Percentiles rank a stretch among this genome's conserved stretches.
phyloP scores from a whole-genome alignment of 1,284 basidiomycete genomes.

The Microbotryum silenes-acaulis region DNA sequence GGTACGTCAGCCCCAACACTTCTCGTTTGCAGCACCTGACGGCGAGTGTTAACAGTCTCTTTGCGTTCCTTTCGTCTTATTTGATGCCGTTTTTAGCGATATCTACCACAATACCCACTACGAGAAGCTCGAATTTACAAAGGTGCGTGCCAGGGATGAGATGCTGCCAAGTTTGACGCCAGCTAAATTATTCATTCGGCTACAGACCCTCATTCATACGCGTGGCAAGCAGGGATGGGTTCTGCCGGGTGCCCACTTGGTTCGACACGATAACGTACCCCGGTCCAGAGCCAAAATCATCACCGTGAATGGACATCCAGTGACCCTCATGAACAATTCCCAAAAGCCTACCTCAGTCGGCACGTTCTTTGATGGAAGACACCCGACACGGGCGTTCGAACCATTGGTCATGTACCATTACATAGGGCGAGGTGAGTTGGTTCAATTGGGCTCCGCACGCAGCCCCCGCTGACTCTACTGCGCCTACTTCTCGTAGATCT shows the following conservation, averaged over 20 bases:
- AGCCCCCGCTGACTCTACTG: background rate
- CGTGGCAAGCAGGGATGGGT: background rate
- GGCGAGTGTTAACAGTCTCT: background rate
- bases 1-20: background rate
- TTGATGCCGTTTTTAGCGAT: background rate
- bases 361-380: background rate
- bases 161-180: too few relatives aligned
- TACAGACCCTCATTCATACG: conserved; percentile 8
- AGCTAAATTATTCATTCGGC: too few relatives aligned
- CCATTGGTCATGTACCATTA: conserved; percentile 9
- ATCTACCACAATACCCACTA: conserved; percentile 4
- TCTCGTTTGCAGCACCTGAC: too few relatives aligned
- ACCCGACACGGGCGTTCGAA: background rate
- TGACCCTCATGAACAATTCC: background rate
- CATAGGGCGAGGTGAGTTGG: conserved; percentile 7
- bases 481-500: background rate
- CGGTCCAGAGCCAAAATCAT: background rate
- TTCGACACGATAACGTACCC: background rate
- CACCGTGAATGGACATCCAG: background rate
- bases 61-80: background rate
- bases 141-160: background rate
- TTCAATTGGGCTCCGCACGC: background rate
- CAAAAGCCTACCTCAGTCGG: background rate
- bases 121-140: conserved; percentile 12
- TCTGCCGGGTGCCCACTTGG: conserved; percentile 10